Base-by-base conservation (phyloP, 805 yeast genomes). In the Saccharomycopsis fibuligera region DNA sequence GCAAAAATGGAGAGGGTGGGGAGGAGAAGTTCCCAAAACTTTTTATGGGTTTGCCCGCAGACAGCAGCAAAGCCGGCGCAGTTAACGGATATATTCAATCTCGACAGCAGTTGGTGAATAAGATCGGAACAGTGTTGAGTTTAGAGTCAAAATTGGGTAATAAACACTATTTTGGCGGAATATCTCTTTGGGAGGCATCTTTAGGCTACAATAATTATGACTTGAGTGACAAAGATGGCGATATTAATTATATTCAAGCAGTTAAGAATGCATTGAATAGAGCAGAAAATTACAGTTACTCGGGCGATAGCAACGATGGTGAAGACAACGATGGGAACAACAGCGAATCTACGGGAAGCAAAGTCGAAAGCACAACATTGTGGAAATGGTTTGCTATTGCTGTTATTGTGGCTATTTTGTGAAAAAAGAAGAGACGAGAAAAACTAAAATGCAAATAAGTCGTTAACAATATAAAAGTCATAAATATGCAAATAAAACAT, bases 21-120 rank as follows among this genome's bases (percentile, higher is more conserved):
- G n/a, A n/a, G n/a, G n/a, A n/a, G n/a, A n/a, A n/a, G n/a, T n/a
- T n/a, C n/a, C 78, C 83, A 51, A 79, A 82, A 65, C 59, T 89
- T 47, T 86, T 66, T 60, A 66, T 88, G 35, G 96, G 96, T 48
- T 70, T 89, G 36, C 90, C 96, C n/a, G 89, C 83, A 24, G 35
- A 33, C 19, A 3, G 35, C 6, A 39, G 45, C 21, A 12, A 25
- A 2, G 23, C 17, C 6, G 54, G 46, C 23, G 54, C 51, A 12
- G 54, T 43, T 22, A 38, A 40, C 23, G 54, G 54, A 19, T 49
- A 44, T 24, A 12, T 49, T 12, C 17, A 16, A 16, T 12, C 14
- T 8, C 14, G 19, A 33, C 9, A 10, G 5, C 31, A 27, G 35
- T 31, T 5, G n/a, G 21, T 17, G 24, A 33, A 33, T 25, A 41